Conservation (phyloP, 495 filamentous ascomycete genomes). For the Trichoderma parareesei region DNA sequence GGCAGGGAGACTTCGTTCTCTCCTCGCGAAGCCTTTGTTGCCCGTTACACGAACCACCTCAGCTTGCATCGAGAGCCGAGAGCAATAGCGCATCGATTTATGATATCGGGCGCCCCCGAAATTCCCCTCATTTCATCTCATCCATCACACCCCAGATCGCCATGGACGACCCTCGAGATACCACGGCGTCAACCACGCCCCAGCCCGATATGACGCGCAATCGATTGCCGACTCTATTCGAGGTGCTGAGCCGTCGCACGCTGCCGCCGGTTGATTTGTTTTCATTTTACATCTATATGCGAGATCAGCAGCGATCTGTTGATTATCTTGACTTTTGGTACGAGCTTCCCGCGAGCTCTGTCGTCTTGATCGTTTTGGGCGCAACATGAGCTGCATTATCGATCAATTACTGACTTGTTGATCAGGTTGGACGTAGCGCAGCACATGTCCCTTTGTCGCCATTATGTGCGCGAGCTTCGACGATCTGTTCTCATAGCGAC, state of each 20-base stretch:
- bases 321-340: constrained; percentile 99
- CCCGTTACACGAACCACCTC: background rate
- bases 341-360: constrained; percentile 14
- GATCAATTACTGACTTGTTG: constrained; percentile 12
- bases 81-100: constrained; percentile 4
- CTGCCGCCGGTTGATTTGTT: constrained; percentile 91
- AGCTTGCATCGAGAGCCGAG: background rate
- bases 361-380: too few species aligned
- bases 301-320: constrained; percentile 93
- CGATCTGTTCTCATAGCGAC: constrained; percentile 89
- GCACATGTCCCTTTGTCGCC: constrained; percentile 94
- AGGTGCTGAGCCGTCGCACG: constrained; percentile 86
- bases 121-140: background rate
- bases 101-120: background rate
- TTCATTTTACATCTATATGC: constrained; percentile 99
- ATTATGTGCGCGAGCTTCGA: constrained; percentile 93
- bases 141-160: background rate
- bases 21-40: constrained; percentile 4
- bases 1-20: constrained; percentile 1
- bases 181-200: constrained; percentile 25
- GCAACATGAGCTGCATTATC: constrained; percentile 13
- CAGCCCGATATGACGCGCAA: constrained; percentile 54
- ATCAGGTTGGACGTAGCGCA: constrained; percentile 96
- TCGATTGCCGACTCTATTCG: constrained; percentile 85
- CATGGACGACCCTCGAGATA: constrained; percentile 30